phyloP scores from a whole-genome alignment of 192 early-diverging fungal genomes.

The Backusella australiensis region DNA sequence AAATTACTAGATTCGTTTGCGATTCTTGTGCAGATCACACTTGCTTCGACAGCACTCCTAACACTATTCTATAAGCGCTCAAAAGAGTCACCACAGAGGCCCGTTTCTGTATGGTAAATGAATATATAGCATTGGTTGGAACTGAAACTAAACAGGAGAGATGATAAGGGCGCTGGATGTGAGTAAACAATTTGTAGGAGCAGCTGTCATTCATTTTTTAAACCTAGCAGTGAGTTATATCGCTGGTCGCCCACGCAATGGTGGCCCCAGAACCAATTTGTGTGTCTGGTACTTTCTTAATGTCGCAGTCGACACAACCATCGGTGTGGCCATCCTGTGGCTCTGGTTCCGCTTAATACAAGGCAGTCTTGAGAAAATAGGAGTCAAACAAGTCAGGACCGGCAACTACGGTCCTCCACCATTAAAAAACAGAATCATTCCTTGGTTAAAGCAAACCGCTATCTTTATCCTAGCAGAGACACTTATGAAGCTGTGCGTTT shows the following conservation, averaged over 20 bases:
- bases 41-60: conserved; percentile 65
- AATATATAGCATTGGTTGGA: not conserved
- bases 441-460: conserved; percentile 66
- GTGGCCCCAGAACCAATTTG: conserved; percentile 54
- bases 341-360: conserved; percentile 51
- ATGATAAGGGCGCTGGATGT: conserved; percentile 63
- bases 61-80: conserved; percentile 70
- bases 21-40: conserved; percentile 63
- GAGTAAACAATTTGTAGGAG: conserved; percentile 75
- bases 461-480: conserved; percentile 65
- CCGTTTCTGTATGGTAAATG: conserved; percentile 63
- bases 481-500: conserved; percentile 70
- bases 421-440: conserved; percentile 32
- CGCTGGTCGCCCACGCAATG: conserved; percentile 48
- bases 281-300: conserved; percentile 79
- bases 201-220: conserved; percentile 64
- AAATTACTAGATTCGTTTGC: conserved; percentile 67
- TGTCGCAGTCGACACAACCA: conserved; percentile 72
- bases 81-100: conserved; percentile 65
- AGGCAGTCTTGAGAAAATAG: conserved; percentile 32
- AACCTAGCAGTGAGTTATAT: conserved; percentile 69
- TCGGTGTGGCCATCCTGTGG: conserved; percentile 74
- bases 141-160: not conserved
- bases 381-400: conserved; percentile 55
- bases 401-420: conserved; percentile 76